Percentiles rank a stretch among this genome's conserved stretches.
These are phyloP conservation scores for Zea mays DNA, from an alignment of 176 grass and related monocot genomes.

Conservation along the genomic window Zm-B73-REFERENCE-NAM-5.0 NC_050100.1:11976001-11976500, in stretches of 20 bases:
- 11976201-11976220: constrained; percentile 63
- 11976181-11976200: constrained; percentile 70
- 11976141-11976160: constrained; percentile 85
- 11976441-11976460: too few relatives aligned
- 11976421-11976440: not conserved
- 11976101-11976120: constrained; percentile 47
- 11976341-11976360: not conserved
- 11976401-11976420: not conserved
- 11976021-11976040: constrained; percentile 71
- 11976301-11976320: not conserved
- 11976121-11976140: constrained; percentile 64
- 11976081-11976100: constrained; percentile 19
- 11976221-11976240: constrained; percentile 90
- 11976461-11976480: too few relatives aligned
- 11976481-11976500: not conserved
- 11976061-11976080: constrained; percentile 9
- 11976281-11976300: not conserved
- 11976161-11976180: constrained; percentile 53
- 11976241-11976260: constrained; percentile 87
- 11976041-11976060: constrained; percentile 59
- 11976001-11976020: constrained; percentile 80
- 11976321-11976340: not conserved
- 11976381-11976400: not conserved
- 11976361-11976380: not conserved
- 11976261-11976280: constrained; percentile 47